phyloP scores from a whole-genome alignment of 305 asterid species.

The Coffea humblotiana region DNA sequence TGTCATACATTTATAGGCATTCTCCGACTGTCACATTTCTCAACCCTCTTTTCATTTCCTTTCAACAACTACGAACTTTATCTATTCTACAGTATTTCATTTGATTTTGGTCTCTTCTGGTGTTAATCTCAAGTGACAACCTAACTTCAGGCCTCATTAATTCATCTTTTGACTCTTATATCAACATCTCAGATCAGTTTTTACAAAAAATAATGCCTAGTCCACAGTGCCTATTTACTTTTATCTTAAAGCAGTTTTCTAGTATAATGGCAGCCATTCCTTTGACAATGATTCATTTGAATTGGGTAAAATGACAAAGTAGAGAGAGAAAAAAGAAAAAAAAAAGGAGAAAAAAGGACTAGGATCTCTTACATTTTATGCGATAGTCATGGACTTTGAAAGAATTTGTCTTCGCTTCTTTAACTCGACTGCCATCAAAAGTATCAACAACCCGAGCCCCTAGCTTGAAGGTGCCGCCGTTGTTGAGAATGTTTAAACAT shows the following conservation, averaged over 20 bases:
- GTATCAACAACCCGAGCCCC: constrained; percentile 43
- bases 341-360: too few species aligned
- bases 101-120: too few species aligned
- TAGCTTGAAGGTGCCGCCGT: constrained; percentile 40
- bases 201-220: not conserved
- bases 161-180: too few species aligned
- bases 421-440: constrained; percentile 26
- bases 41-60: too few species aligned
- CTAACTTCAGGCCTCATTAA: too few species aligned
- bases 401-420: constrained; percentile 50
- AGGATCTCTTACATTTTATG: constrained; percentile 36
- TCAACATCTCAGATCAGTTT: too few species aligned
- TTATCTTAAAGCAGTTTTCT: too few species aligned
- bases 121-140: too few species aligned
- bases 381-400: constrained; percentile 45
- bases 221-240: not conserved
- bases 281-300: not conserved
- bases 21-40: too few species aligned
- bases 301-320: not conserved
- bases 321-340: not conserved
- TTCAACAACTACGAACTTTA: too few species aligned
- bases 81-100: too few species aligned
- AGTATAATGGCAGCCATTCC: not conserved
- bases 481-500: constrained; percentile 37
- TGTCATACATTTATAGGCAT: too few species aligned